Evolutionary conservation across 73 alveolate species (phyloP), one percentile per base, ranked within the genome.

Genomic region (Paramecium pentaurelia): DNA sequence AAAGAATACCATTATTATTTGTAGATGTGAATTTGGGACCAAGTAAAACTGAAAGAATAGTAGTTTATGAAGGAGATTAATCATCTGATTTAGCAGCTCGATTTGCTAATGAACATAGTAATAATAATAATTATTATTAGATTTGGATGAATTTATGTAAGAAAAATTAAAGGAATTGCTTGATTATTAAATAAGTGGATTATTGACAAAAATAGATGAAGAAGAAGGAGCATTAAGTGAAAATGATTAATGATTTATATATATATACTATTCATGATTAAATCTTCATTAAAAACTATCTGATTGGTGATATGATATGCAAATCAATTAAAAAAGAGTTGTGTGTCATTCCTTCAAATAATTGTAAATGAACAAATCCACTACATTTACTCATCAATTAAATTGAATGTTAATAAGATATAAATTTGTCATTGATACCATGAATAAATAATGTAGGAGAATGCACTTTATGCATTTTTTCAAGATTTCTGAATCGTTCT

Each of bases 1-100:
- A 89, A 16, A 89, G 88, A 90, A 94, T 95, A 10, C 99, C 99
- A 34, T 89, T 97, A n/a, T 92, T 97, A 20, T 97, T 97, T 86
- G 98, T 97, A 2, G 99, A 97, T 97, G 99, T 97, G n/a, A 97
- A 97, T 94, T 95, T 97, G 30, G 98, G 99, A 22, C 99, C 98
- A 92, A 99, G 98, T 6, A 96, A 96, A 60, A 95, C 98, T 28
- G 98, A 97, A 88, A 95, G 98, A 93, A 97, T 97, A 27, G 97
- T 97, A 42, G 99, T 97, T 12, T 97, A 96, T 92, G 99, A 97
- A 64, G 99, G 99, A 12, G 99, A 97, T 85, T 93, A 98, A 6
- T 98, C 99, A 0, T 98, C 92, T 58, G 97, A 93, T 14, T 94
- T 97, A 25, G 99, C 99, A 8, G 99, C 97, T 36, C 95, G 96